Conservation (phyloP, 805 yeast genomes). For the Hanseniaspora clermontiae region DNA sequence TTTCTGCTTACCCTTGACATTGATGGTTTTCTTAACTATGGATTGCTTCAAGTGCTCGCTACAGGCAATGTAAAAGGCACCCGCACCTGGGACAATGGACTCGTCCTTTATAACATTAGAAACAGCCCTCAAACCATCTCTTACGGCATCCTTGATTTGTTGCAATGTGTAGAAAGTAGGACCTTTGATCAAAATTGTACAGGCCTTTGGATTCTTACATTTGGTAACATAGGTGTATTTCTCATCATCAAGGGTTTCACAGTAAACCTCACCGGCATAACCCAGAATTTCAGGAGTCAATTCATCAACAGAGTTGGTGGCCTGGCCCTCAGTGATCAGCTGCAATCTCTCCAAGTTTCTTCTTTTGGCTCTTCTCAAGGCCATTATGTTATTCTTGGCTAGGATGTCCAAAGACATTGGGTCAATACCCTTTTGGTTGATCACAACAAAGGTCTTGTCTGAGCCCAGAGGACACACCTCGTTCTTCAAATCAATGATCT, state of each 20-base stretch:
- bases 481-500: constrained; percentile 85
- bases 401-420: constrained; percentile 93
- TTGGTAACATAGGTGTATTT: constrained; percentile 93
- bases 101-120: constrained; percentile 80
- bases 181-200: constrained; percentile 85
- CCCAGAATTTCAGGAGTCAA: constrained; percentile 70
- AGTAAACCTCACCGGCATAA: constrained; percentile 78
- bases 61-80: constrained; percentile 83
- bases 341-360: constrained; percentile 98
- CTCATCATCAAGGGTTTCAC: constrained; percentile 91
- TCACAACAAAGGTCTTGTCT: constrained; percentile 73
- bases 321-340: constrained; percentile 91
- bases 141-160: constrained; percentile 92
- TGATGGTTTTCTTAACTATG: constrained; percentile 38
- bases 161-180: constrained; percentile 78
- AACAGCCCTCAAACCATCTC: constrained; percentile 94
- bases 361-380: constrained; percentile 94
- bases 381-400: constrained; percentile 85
- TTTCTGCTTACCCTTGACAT: constrained; percentile 71
- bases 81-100: constrained; percentile 89
- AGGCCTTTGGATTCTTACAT: constrained; percentile 75
- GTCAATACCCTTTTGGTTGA: constrained; percentile 96
- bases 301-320: constrained; percentile 94
- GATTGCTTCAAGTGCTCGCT: constrained; percentile 46
- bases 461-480: constrained; percentile 71